Conservation (phyloP, 805 yeast species). For the Metschnikowia drakensbergensis region DNA sequence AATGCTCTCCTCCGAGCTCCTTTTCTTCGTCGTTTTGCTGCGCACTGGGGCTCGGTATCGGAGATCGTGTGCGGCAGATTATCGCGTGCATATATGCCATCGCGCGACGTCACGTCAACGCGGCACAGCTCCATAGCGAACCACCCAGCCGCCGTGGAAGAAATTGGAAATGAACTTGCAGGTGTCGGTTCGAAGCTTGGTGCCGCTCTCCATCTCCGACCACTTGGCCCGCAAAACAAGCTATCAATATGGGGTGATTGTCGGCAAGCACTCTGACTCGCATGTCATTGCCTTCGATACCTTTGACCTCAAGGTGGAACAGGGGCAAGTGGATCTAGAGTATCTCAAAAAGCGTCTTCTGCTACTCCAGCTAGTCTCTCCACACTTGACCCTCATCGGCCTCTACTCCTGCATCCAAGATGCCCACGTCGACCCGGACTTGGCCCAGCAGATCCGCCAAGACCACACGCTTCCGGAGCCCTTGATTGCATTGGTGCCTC, state of each 20-base stretch:
- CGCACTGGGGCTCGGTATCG: too few species aligned
- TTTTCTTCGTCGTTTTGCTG: too few species aligned
- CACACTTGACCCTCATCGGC: conserved; percentile 28
- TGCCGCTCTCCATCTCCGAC: conserved; percentile 31
- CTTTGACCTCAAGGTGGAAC: conserved; percentile 26
- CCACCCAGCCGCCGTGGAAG: neutral
- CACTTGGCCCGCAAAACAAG: conserved; percentile 22
- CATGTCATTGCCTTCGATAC: conserved; percentile 21
- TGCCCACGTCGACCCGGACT: conserved; percentile 1
- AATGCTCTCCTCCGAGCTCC: too few species aligned
- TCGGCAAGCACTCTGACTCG: conserved; percentile 19
- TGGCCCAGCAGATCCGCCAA: conserved; percentile 12
- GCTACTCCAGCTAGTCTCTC: conserved; percentile 28
- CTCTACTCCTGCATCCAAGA: conserved; percentile 22
- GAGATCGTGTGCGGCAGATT: neutral
- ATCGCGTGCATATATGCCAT: neutral
- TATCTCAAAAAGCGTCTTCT: conserved; percentile 24
- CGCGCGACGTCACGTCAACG: neutral
- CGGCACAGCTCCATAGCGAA: neutral
- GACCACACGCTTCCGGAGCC: conserved; percentile 2
- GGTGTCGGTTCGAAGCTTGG: conserved; percentile 22
- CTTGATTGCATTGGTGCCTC: conserved; percentile 9
- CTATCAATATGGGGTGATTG: conserved; percentile 25
- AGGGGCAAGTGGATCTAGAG: conserved; percentile 20
- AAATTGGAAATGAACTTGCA: neutral